phyloP scores from a whole-genome alignment of 208 protist genomes.

The Leishmania tarentolae region DNA sequence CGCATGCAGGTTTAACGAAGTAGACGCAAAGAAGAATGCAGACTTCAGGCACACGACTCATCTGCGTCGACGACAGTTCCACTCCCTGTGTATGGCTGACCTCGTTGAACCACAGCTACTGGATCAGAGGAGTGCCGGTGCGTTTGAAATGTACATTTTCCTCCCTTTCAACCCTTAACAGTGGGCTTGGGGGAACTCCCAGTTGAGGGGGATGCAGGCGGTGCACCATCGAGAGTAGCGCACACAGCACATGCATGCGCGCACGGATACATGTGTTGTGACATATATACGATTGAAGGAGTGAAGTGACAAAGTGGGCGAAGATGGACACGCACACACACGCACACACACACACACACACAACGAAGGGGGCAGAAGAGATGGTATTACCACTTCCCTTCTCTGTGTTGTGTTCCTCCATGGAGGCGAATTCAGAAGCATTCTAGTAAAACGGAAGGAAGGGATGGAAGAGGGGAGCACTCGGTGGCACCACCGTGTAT shows the following conservation, averaged over 20 bases:
- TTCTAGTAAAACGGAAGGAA: background rate
- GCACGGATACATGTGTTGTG: background rate
- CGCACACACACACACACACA: background rate
- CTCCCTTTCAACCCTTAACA: background rate
- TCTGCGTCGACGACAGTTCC: background rate
- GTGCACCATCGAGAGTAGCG: background rate
- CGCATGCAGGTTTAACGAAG: background rate
- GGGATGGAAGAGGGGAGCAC: background rate
- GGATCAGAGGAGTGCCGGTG: background rate
- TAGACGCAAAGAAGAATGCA: background rate
- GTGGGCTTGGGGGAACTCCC: background rate
- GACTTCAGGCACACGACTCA: background rate
- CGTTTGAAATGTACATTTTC: background rate
- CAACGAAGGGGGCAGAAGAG: constrained; percentile 17
- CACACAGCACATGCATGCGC: background rate
- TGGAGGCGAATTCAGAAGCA: background rate
- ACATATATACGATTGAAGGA: background rate
- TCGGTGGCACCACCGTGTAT: background rate
- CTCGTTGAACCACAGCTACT: background rate
- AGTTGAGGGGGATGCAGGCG: background rate
- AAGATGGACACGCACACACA: background rate
- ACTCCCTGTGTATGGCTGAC: background rate
- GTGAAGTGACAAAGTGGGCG: background rate
- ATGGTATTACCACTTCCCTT: background rate
- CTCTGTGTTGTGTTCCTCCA: background rate